Percentiles rank a stretch among this genome's conserved stretches.
phyloP scores from a whole-genome alignment of 2,329 filamentous ascomycete genomes.

The Cladobotryum mycophilum region DNA sequence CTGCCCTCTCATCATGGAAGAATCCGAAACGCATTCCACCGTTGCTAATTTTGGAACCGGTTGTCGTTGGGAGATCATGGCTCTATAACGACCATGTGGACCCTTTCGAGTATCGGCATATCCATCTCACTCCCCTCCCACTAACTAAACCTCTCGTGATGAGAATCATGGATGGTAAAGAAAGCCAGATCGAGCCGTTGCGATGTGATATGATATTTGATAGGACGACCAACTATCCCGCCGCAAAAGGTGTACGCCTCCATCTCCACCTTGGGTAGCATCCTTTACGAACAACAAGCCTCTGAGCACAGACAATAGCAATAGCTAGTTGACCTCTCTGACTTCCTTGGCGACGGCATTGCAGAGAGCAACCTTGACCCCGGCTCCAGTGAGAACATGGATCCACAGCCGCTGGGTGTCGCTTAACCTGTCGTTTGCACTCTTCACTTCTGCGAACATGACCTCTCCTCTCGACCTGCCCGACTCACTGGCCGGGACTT shows the following conservation, averaged over 20 bases:
- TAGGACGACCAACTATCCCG: no score
- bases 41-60: not conserved
- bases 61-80: not conserved
- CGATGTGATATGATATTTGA: not conserved
- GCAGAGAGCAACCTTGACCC: conserved; percentile 78
- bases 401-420: conserved; percentile 97
- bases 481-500: conserved; percentile 17
- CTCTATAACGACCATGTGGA: not conserved
- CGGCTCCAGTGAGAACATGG: conserved; percentile 80
- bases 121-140: not conserved
- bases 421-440: conserved; percentile 84
- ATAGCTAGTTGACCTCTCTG: not conserved
- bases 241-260: not conserved
- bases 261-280: not conserved
- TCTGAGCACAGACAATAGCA: not conserved
- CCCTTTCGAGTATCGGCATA: not conserved
- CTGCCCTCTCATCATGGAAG: conserved; percentile 3
- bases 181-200: not conserved
- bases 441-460: conserved; percentile 76
- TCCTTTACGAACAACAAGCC: not conserved
- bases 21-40: conserved; percentile 7
- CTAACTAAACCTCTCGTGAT: no score
- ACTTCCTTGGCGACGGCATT: conserved; percentile 53
- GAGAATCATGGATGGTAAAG: not conserved
- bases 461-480: conserved; percentile 48